phyloP scores from a whole-genome alignment of 1,284 basidiomycete genomes.

The Fomitopsis pinicola region DNA sequence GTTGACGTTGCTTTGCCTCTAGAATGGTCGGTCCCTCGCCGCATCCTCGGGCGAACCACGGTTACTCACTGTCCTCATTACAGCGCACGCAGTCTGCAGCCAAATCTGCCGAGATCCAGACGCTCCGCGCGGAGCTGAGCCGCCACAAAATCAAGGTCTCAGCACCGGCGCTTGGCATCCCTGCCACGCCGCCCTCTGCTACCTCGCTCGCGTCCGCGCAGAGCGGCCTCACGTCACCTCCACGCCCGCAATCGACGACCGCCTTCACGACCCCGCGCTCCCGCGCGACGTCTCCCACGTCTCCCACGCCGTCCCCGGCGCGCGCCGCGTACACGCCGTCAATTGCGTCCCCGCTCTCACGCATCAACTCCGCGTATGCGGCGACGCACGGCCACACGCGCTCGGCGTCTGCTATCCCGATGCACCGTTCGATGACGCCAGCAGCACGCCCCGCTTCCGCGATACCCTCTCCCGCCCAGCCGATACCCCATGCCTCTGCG shows the following conservation, averaged over 20 bases:
- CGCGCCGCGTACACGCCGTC: slow-evolving; percentile 20
- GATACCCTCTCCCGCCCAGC: slow-evolving; percentile 18
- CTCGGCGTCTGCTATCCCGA: slow-evolving; percentile 17
- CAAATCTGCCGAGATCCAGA: slow-evolving; percentile 66
- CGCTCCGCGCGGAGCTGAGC: slow-evolving; percentile 59
- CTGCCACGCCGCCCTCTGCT: slow-evolving; percentile 20
- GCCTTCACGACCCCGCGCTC: slow-evolving; percentile 22
- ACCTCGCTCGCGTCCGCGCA: slow-evolving; percentile 12
- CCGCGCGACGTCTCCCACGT: slow-evolving; percentile 29
- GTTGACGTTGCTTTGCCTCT: slow-evolving; percentile 17
- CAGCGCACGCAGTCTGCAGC: slow-evolving; percentile 59
- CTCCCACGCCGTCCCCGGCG: slow-evolving; percentile 18
- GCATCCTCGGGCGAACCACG: slow-evolving; percentile 10
- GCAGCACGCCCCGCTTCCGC: slow-evolving; percentile 24
- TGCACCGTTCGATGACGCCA: slow-evolving; percentile 25
- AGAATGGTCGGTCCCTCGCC: slow-evolving; percentile 50
- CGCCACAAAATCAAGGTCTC: slow-evolving; percentile 30
- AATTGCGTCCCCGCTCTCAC: slow-evolving; percentile 23
- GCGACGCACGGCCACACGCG: slow-evolving; percentile 16
- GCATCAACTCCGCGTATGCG: slow-evolving; percentile 19
- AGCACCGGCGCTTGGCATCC: slow-evolving; percentile 19
- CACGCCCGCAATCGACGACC: slow-evolving; percentile 23
- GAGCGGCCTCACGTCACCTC: slow-evolving; percentile 20
- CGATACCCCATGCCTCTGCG: slow-evolving; percentile 18
- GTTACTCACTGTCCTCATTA: slow-evolving; percentile 10